Conservation (phyloP, 176 grass and related monocot species). For the Carex kokanica region DNA sequence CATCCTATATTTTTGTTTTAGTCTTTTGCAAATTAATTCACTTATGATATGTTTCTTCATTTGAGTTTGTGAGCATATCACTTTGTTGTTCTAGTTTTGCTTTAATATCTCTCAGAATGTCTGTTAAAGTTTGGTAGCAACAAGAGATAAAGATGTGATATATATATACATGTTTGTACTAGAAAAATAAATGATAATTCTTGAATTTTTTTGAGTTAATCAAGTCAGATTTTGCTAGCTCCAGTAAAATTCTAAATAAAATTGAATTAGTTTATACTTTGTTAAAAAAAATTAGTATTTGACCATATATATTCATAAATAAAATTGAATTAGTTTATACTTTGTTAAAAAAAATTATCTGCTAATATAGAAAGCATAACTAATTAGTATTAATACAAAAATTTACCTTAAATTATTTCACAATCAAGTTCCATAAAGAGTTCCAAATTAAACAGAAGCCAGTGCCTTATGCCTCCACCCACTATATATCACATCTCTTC, state of each 20-base stretch:
- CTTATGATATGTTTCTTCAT: neutral
- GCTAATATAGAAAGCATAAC: neutral
- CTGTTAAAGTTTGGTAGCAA: neutral
- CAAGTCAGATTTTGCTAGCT: neutral
- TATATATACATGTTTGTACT: no score
- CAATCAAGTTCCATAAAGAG: neutral
- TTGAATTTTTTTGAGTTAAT: neutral
- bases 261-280: neutral
- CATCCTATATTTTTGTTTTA: neutral
- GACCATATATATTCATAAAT: neutral
- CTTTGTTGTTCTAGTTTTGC: neutral
- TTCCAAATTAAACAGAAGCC: no score
- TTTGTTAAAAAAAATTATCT: neutral
- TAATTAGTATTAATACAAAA: neutral
- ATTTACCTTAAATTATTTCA: neutral
- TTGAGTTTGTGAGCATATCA: neutral
- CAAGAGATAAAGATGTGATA: neutral
- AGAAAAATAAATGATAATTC: no score
- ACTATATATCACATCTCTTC: neutral
- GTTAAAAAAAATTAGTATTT: neutral
- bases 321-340: neutral
- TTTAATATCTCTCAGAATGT: neutral
- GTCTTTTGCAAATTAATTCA: neutral
- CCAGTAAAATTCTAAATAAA: neutral
- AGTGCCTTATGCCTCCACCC: no score